phyloP scores from a whole-genome alignment of 805 yeast genomes.

The Ogataea naganishii region DNA sequence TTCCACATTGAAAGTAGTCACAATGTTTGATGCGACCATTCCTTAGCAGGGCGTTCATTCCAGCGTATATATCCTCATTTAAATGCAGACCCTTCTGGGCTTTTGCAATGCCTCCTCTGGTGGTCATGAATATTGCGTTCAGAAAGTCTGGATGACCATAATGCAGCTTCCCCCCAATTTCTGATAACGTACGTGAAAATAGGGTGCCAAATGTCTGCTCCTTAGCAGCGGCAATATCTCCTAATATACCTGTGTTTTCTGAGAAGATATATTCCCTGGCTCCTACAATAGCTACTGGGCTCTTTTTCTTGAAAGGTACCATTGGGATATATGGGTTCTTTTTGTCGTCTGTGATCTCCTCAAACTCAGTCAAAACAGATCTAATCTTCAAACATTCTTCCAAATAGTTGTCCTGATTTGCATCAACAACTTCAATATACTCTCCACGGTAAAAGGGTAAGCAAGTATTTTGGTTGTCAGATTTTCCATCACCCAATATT shows the following conservation, averaged over 20 bases:
- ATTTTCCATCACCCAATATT: constrained; percentile 91
- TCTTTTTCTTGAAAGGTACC: constrained; percentile 27
- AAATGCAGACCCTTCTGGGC: constrained; percentile 90
- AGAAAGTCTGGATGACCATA: constrained; percentile 96
- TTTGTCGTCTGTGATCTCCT: constrained; percentile 52
- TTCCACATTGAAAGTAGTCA: constrained; percentile 94
- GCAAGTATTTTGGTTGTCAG: constrained; percentile 90
- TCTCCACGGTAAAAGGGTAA: constrained; percentile 87
- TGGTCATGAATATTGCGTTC: constrained; percentile 85
- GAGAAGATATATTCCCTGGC: constrained; percentile 94
- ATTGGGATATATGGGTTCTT: constrained; percentile 50
- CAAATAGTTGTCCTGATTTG: constrained; percentile 90
- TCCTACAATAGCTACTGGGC: constrained; percentile 86
- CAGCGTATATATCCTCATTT: constrained; percentile 94
- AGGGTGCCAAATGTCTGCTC: constrained; percentile 96
- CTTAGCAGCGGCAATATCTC: constrained; percentile 96
- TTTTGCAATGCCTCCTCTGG: constrained; percentile 92
- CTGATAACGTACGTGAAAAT: constrained; percentile 88
- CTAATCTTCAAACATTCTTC: constrained; percentile 92
- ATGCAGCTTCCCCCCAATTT: constrained; percentile 89
- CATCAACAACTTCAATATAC: constrained; percentile 90
- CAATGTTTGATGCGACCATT: constrained; percentile 95
- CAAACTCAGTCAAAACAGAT: constrained; percentile 84
- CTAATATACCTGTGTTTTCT: constrained; percentile 85
- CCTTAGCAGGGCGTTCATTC: constrained; percentile 80